These are phyloP conservation scores for Tylopilus subfusipes DNA, from an alignment of 768 basidiomycete species.

Conservation along the genomic window DNA sequence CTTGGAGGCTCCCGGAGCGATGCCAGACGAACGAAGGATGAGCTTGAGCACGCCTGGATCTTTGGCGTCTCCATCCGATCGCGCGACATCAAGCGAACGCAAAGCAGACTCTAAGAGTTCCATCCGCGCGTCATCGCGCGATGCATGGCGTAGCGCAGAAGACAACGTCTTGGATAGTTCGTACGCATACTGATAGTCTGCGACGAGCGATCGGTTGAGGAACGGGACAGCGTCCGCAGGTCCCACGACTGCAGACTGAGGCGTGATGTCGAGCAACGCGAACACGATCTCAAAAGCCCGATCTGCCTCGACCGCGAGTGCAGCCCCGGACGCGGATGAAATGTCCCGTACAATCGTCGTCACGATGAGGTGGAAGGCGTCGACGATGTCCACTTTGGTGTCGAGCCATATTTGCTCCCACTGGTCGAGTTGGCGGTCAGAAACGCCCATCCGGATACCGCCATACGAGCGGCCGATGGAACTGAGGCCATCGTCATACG, in stretches of 20 bases:
- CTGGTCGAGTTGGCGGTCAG: conserved; percentile 43
- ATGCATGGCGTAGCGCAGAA: conserved; percentile 40
- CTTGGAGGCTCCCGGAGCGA: conserved; percentile 27
- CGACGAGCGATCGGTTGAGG: conserved; percentile 62
- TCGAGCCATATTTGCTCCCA: conserved; percentile 73
- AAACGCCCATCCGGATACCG: conserved; percentile 36
- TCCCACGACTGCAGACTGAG: conserved; percentile 18
- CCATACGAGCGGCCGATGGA: conserved; percentile 60
- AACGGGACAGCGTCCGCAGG: conserved; percentile 44
- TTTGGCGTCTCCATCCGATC: conserved; percentile 12
- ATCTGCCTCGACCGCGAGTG: conserved; percentile 48
- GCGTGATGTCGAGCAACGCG: conserved; percentile 47
- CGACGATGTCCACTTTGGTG: conserved; percentile 69
- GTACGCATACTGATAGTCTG: conserved; percentile 71
- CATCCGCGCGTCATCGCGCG: conserved; percentile 55
- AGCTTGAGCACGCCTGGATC: conserved; percentile 60
- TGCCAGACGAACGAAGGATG: conserved; percentile 59
- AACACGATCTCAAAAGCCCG: conserved; percentile 56
- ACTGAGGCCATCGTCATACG: conserved; percentile 58
- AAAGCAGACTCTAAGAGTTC: conserved; percentile 55
- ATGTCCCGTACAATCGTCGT: conserved; percentile 48
- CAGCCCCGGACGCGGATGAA: conserved; percentile 38
- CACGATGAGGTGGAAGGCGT: conserved; percentile 62
- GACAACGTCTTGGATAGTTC: conserved; percentile 51
- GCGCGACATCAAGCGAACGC: conserved; percentile 34